A percentile compares a stretch with the other conserved stretches of the same genome.
phyloP scores from a whole-genome alignment of 495 filamentous ascomycete genomes.

The Penicillium diatomitis region DNA sequence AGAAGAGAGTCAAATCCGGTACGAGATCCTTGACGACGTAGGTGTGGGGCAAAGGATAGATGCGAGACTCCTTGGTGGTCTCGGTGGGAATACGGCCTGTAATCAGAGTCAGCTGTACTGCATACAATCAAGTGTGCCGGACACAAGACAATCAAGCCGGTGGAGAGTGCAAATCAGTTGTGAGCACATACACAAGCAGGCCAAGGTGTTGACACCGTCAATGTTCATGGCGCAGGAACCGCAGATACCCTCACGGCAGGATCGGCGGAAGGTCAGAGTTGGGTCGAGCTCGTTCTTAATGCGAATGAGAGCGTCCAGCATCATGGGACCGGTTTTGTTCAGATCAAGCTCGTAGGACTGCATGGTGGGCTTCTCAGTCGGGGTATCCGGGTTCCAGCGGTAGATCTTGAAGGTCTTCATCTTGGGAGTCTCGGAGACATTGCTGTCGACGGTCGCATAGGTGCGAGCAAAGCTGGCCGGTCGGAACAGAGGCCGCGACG shows the following conservation, averaged over 20 bases:
- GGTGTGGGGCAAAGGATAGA: conserved; percentile 97
- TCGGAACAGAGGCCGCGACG: conserved; percentile 45
- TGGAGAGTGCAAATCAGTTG: too few relatives aligned
- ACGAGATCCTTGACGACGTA: conserved; percentile 99
- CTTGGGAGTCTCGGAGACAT: conserved; percentile 43
- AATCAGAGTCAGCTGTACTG: neutral
- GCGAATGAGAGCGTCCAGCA: conserved; percentile 89
- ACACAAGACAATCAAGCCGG: too few relatives aligned
- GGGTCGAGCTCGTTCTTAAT: conserved; percentile 99
- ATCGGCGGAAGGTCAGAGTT: conserved; percentile 88
- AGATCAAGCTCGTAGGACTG: conserved; percentile 88
- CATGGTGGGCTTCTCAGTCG: conserved; percentile 87
- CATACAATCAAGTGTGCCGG: neutral
- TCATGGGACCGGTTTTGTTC: conserved; percentile 98
- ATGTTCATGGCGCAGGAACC: conserved; percentile 99
- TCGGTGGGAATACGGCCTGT: conserved; percentile 90
- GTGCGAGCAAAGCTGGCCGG: conserved; percentile 35
- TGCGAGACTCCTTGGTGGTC: conserved; percentile 70
- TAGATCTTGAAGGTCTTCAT: conserved; percentile 98
- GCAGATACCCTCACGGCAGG: conserved; percentile 96
- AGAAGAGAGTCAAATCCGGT: conserved; percentile 94
- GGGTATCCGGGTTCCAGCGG: conserved; percentile 93
- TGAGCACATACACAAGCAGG: conserved; percentile 80
- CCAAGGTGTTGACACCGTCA: conserved; percentile 91
- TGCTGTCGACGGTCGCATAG: conserved; percentile 43